Evolutionary conservation across 139 green algal genomes (phyloP).

Genomic region (Nannochloris sp.): DNA sequence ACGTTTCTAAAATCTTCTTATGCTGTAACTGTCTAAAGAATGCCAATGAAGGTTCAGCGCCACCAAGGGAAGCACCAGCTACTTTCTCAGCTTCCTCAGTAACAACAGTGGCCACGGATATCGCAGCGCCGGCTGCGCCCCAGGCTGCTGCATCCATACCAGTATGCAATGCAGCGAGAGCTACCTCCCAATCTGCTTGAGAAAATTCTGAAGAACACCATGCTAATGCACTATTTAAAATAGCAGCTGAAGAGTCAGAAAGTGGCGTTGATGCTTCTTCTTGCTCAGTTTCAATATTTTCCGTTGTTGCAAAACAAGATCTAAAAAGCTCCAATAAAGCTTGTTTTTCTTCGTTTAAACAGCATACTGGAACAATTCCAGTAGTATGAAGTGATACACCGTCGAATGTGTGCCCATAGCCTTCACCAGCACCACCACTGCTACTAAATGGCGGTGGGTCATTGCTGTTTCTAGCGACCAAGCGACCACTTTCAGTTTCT

Average conservation of each 20-base stretch:
- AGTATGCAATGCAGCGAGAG: background rate
- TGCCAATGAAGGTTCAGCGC: slow-evolving; percentile 1
- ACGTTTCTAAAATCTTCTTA: slow-evolving; percentile 13
- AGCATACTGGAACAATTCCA: no score
- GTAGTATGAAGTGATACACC: no score
- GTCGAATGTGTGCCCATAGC: no score
- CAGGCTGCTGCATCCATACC: background rate
- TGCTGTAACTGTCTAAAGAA: slow-evolving; percentile 18
- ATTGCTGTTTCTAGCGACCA: background rate
- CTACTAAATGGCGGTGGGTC: background rate
- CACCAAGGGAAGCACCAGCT: background rate
- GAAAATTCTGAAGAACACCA: background rate
- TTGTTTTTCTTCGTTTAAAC: background rate
- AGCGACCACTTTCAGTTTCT: slow-evolving; percentile 12
- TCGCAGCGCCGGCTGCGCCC: background rate
- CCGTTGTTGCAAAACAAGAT: background rate
- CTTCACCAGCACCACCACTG: no score
- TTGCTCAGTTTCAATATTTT: background rate
- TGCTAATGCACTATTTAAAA: background rate
- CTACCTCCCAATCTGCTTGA: background rate
- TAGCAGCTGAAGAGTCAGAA: no score
- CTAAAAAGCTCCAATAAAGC: background rate
- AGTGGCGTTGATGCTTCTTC: no score
- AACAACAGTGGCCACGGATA: background rate
- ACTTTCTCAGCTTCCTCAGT: background rate